Evolutionary conservation across 164 flowering plant genomes (phyloP).

Genomic region (Magnolia changhungtana): DNA sequence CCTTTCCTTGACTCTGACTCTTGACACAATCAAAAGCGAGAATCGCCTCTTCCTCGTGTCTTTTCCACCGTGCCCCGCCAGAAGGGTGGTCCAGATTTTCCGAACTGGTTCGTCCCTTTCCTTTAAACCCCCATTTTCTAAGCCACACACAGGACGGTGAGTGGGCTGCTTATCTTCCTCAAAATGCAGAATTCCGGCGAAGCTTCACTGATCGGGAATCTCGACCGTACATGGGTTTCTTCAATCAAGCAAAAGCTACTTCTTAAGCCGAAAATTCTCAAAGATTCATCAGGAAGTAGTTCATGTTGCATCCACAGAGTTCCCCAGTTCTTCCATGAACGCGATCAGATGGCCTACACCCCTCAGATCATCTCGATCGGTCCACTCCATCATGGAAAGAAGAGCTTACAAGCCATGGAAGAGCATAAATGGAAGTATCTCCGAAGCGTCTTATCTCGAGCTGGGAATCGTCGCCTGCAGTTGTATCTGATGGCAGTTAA

Average conservation of each 20-base stretch:
- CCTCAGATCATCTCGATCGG: conserved; percentile 2
- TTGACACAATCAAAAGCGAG: too few relatives aligned
- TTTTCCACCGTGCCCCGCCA: too few relatives aligned
- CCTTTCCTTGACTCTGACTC: too few relatives aligned
- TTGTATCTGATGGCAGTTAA: not conserved
- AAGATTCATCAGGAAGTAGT: not conserved
- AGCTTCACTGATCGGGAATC: not conserved
- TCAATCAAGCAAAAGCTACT: not conserved
- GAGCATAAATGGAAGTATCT: conserved; percentile 9
- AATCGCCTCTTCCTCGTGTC: too few relatives aligned
- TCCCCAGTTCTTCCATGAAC: not conserved
- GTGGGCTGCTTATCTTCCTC: not conserved
- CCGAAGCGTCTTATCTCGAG: not conserved
- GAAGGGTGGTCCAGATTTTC: too few relatives aligned
- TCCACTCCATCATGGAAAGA: not conserved
- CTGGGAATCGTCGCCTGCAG: not conserved
- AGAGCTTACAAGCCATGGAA: conserved; percentile 9
- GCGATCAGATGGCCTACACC: not conserved
- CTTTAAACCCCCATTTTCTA: too few relatives aligned
- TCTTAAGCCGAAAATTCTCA: not conserved
- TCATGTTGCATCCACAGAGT: not conserved
- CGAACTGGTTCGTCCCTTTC: too few relatives aligned
- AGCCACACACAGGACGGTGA: too few relatives aligned
- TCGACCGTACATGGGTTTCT: not conserved
- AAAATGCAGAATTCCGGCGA: not conserved